Evolutionary conservation across 1,139 yeast species (phyloP), one percentile per base, ranked within the genome.

Genomic region (Hyphopichia fennica): DNA sequence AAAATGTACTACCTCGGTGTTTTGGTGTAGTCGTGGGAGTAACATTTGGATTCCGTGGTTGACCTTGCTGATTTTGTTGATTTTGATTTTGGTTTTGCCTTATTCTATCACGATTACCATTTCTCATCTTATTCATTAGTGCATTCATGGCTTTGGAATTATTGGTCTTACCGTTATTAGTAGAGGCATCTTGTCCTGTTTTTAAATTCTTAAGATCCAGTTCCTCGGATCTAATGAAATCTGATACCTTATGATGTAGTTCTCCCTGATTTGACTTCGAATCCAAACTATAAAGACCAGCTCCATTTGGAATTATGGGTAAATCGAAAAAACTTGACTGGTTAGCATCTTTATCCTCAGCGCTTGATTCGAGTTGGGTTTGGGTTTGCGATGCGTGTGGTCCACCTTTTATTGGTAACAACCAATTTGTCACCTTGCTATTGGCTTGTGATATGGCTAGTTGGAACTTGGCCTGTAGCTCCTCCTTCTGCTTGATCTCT

Each of bases 401-500:
- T 9, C 29, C 13, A 7, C 14, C 13, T 30, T 7, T 18, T 25
- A 25, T 22, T 8, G 62, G 65, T 29, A 50, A 53, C 40, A 79
- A 60, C 84, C 84, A 79, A 27, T 67, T 62, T 35, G 58, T 41
- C 0, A 74, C 75, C 34, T 58, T 65, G 16, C 59, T 50, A 45
- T 69, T 69, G 23, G 67, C 68, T 34, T 63, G 64, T 7, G 69
- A 51, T 14, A 78, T 55, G 4, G 75, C 68, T 9, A 72, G 62
- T 52, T 74, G 80, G 51, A 78, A 69, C 46, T 65, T 64, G 14
- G 79, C 69, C 49, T 75, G 83, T 13, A 79, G 62, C 33, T 68
- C 72, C 46, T 78, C 75, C 50, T 78, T 78, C 38, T 63, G 54
- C 49, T 70, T 68, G 42, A 77, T 76, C 49, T 76, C 81, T 40